These are phyloP conservation scores for Fusarium chaquense DNA, from an alignment of 2,329 filamentous ascomycete genomes.

Conservation along the genomic window DNA sequence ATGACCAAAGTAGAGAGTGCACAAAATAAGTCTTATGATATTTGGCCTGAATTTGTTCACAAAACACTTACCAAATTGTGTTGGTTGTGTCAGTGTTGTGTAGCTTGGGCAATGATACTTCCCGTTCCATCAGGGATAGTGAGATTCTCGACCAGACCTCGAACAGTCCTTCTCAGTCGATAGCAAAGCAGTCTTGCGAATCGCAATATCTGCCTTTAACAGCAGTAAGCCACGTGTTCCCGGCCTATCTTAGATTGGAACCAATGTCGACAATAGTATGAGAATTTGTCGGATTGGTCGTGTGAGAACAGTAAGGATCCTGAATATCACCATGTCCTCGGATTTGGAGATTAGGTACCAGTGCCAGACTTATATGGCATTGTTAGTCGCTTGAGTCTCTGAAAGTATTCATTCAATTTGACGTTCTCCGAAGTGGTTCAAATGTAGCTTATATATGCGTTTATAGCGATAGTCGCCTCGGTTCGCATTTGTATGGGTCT, in stretches of 20 bases:
- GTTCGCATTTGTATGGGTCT: background rate
- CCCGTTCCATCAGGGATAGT: background rate
- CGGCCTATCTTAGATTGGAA: fast-evolving
- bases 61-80: background rate
- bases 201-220: fast-evolving
- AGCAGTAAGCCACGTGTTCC: background rate
- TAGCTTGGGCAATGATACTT: background rate
- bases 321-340: too few species aligned
- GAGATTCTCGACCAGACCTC: background rate
- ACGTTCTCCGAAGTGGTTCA: background rate
- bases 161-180: background rate
- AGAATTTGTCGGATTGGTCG: background rate
- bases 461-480: background rate
- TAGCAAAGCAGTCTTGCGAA: background rate
- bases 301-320: background rate
- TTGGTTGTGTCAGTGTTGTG: background rate
- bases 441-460: background rate
- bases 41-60: too few species aligned
- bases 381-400: background rate
- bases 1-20: background rate
- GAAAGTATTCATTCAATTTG: fast-evolving
- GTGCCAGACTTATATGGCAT: background rate
- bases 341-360: background rate
- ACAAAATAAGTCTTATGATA: background rate
- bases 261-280: background rate